Conservation (phyloP, 2,329 filamentous ascomycete species). For the Nothomitra cinnamomea region DNA sequence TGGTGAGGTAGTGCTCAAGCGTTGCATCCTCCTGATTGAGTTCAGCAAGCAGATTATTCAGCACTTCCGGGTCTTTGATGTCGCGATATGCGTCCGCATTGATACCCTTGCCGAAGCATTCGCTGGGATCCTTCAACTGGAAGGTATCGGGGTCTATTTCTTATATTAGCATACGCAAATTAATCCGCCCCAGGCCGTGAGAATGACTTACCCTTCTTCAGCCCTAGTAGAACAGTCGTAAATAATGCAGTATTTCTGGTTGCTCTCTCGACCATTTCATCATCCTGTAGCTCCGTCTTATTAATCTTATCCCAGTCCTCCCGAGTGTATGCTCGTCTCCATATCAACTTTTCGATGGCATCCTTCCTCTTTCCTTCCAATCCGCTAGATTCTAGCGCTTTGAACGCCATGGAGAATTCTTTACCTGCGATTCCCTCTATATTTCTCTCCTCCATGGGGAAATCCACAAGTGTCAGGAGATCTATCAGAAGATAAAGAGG, state of each 20-base stretch:
- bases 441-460: constrained; percentile 24
- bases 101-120: background rate
- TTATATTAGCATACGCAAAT: background rate
- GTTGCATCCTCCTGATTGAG: background rate
- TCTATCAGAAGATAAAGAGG: constrained; percentile 36
- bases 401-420: constrained; percentile 54
- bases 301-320: constrained; percentile 77
- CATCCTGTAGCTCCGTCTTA: constrained; percentile 56
- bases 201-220: constrained; percentile 41
- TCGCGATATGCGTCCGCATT: background rate
- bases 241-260: constrained; percentile 52
- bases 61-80: background rate
- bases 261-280: constrained; percentile 45
- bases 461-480: constrained; percentile 59
- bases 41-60: background rate
- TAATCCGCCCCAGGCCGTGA: background rate
- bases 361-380: constrained; percentile 41
- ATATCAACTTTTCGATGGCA: constrained; percentile 46
- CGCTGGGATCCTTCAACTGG: background rate
- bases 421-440: constrained; percentile 12
- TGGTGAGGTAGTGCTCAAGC: constrained; percentile 2
- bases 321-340: constrained; percentile 69
- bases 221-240: constrained; percentile 45
- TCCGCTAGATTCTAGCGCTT: constrained; percentile 34
- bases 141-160: background rate